Evolutionary conservation across 1,284 basidiomycete species (phyloP).

Genomic region (Rhodotorula sp.): DNA sequence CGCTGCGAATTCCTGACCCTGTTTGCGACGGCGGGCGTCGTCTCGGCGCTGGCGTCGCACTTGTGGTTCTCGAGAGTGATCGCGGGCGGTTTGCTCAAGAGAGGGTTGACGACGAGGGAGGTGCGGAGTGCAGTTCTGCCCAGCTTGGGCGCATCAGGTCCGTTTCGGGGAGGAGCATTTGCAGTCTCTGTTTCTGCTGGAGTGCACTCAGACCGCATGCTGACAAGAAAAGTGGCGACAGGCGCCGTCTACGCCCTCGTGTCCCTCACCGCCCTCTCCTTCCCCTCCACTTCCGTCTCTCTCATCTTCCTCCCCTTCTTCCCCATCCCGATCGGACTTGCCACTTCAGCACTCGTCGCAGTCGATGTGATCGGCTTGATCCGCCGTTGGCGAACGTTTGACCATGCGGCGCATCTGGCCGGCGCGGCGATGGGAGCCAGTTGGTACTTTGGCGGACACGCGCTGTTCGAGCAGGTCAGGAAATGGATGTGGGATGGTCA

Average conservation of each 20-base stretch:
- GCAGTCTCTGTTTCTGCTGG: too few relatives aligned
- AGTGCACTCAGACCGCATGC: too few relatives aligned
- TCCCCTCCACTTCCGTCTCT: conserved; percentile 39
- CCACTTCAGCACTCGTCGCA: conserved; percentile 18
- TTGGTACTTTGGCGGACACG: conserved; percentile 23
- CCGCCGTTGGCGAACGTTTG: conserved; percentile 42
- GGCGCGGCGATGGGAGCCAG: conserved; percentile 34
- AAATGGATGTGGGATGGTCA: not conserved
- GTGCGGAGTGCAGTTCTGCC: conserved; percentile 17
- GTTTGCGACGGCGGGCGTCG: conserved; percentile 34
- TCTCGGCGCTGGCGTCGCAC: conserved; percentile 28
- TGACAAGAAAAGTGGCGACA: not conserved
- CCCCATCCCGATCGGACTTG: conserved; percentile 40
- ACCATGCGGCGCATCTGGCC: conserved; percentile 43
- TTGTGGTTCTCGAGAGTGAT: conserved; percentile 24
- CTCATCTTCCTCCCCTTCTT: conserved; percentile 45
- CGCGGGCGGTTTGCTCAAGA: conserved; percentile 7
- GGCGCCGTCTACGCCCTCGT: conserved; percentile 43
- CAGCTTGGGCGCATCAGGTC: conserved; percentile 36
- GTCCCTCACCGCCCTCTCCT: conserved; percentile 41
- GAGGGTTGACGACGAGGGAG: not conserved
- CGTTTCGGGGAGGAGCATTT: too few relatives aligned
- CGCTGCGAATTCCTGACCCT: conserved; percentile 40
- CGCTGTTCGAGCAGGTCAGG: conserved; percentile 25
- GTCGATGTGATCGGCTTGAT: conserved; percentile 40